phyloP scores from a whole-genome alignment of 371 early-diverging fungal genomes.

The Mortierella sp. region DNA sequence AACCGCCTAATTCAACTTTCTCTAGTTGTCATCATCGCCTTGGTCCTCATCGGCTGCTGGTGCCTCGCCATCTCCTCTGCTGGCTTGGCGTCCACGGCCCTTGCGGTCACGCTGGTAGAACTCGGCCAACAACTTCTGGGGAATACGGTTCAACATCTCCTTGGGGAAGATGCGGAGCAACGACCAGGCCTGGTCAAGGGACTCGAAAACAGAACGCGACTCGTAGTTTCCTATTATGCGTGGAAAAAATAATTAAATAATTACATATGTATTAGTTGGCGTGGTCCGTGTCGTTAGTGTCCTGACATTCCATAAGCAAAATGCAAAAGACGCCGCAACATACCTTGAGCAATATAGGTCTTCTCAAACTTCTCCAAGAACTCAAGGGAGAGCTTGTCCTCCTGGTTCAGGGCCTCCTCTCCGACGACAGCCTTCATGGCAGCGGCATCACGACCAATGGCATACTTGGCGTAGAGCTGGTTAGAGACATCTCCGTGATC shows the following conservation, averaged over 20 bases:
- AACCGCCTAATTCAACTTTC: neutral
- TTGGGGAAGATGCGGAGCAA: constrained; percentile 99
- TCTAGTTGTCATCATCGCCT: constrained; percentile 59
- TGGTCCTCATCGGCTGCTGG: constrained; percentile 45
- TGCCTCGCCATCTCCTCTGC: constrained; percentile 54
- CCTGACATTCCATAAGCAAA: neutral
- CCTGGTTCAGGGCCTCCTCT: constrained; percentile 99
- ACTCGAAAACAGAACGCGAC: constrained; percentile 97
- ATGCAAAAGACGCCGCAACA: neutral
- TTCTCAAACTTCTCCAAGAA: constrained; percentile 99
- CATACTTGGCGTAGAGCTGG: constrained; percentile 99
- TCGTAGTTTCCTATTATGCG: constrained; percentile 81
- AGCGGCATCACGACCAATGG: constrained; percentile 99
- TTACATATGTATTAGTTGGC: neutral
- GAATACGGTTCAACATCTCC: constrained; percentile 99
- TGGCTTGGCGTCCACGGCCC: constrained; percentile 53
- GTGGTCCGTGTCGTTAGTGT: neutral
- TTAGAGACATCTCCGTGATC: constrained; percentile 99
- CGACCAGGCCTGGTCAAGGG: constrained; percentile 99
- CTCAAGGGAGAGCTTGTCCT: constrained; percentile 99
- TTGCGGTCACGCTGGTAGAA: constrained; percentile 93
- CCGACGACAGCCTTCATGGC: constrained; percentile 99
- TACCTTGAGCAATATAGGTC: constrained; percentile 97
- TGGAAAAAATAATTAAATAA: neutral
- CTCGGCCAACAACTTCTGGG: constrained; percentile 96